Percentiles rank a stretch among this genome's conserved stretches.
Conservation (phyloP, 495 filamentous ascomycete species). For the Xylaria nigripes region DNA sequence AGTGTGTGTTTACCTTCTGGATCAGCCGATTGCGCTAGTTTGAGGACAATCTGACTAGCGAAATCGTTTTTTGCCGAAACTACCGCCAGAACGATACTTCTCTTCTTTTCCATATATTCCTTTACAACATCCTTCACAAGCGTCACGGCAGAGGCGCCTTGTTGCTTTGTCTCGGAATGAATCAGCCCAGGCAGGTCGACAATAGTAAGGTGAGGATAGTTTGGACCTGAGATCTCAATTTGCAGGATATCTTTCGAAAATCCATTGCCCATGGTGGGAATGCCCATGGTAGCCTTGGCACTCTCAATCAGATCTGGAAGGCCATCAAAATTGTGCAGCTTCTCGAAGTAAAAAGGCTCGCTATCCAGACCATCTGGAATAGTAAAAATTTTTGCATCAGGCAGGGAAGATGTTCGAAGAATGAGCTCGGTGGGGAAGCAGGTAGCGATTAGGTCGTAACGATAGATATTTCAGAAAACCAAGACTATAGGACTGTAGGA, state of each 20-base stretch:
- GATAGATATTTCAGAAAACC: no score
- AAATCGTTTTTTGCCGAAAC: constrained; percentile 45
- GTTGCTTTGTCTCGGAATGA: constrained; percentile 35
- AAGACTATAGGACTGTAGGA: no score
- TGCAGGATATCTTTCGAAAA: constrained; percentile 57
- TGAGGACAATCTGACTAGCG: constrained; percentile 42
- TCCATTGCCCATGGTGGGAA: constrained; percentile 26
- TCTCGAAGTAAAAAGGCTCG: constrained; percentile 20
- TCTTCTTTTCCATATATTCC: constrained; percentile 48
- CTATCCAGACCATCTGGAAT: no score
- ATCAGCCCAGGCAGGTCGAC: constrained; percentile 62
- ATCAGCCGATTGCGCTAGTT: constrained; percentile 36
- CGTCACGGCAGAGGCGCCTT: constrained; percentile 33
- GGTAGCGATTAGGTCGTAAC: no score
- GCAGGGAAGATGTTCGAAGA: constrained; percentile 32
- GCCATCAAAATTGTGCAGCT: no score
- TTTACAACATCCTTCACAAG: constrained; percentile 46
- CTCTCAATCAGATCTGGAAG: constrained; percentile 39
- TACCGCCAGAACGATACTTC: constrained; percentile 52
- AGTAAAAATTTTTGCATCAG: constrained; percentile 20
- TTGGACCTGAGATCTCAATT: constrained; percentile 53
- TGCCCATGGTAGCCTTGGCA: no score
- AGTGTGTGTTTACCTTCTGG: constrained; percentile 42
- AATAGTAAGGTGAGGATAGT: constrained; percentile 52
- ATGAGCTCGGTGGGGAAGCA: constrained; percentile 59